phyloP scores from a whole-genome alignment of 164 flowering plant species.

The Vitis labrusca region DNA sequence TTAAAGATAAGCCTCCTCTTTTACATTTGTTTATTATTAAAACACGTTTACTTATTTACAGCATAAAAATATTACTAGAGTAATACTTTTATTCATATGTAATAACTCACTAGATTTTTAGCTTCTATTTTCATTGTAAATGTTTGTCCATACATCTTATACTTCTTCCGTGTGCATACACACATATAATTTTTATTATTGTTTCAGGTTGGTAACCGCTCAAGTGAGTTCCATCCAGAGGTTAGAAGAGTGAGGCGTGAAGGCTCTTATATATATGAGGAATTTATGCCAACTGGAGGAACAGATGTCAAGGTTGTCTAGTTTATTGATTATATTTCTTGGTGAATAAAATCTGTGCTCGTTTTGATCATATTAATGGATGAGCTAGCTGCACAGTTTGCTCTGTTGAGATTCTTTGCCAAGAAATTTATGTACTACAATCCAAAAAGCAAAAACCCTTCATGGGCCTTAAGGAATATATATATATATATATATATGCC shows the following conservation, averaged over 20 bases:
- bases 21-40: too few relatives aligned
- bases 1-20: too few relatives aligned
- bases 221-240: conserved; percentile 98
- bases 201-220: conserved; percentile 91
- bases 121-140: neutral
- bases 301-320: conserved; percentile 94
- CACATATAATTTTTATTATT: neutral
- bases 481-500: too few relatives aligned
- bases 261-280: conserved; percentile 97
- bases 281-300: conserved; percentile 99
- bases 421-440: too few relatives aligned
- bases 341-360: neutral
- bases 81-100: too few relatives aligned
- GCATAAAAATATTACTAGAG: too few relatives aligned
- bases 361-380: neutral
- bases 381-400: too few relatives aligned
- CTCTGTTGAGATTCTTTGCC: too few relatives aligned
- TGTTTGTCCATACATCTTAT: neutral
- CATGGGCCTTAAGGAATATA: too few relatives aligned
- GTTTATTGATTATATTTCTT: conserved; percentile 2
- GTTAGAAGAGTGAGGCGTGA: conserved; percentile 98
- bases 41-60: too few relatives aligned
- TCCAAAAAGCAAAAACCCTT: too few relatives aligned
- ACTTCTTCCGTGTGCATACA: conserved; percentile 5
- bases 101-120: too few relatives aligned